phyloP scores from a whole-genome alignment of 176 grass and related monocot genomes.

The Eremochloa ophiuroides region DNA sequence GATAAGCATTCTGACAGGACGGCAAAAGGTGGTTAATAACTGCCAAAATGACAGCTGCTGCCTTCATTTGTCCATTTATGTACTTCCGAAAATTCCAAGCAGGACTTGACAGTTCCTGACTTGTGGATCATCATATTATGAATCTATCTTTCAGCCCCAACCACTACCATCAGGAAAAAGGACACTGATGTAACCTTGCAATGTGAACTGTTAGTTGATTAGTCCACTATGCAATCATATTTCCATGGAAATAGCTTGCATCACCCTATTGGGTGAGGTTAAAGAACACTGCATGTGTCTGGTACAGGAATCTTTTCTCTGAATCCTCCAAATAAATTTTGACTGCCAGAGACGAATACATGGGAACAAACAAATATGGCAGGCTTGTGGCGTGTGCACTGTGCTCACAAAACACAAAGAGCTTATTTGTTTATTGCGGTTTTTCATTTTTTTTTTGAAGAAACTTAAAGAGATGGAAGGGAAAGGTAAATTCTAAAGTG shows the following conservation, averaged over 20 bases:
- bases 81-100: conserved; percentile 1
- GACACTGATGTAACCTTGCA: background rate
- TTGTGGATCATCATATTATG: background rate
- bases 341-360: background rate
- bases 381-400: background rate
- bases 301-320: conserved; percentile 14
- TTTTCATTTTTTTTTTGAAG: background rate
- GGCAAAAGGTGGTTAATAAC: background rate
- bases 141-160: background rate
- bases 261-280: background rate
- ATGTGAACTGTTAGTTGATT: background rate
- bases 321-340: background rate
- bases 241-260: background rate
- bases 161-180: background rate
- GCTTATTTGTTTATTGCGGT: background rate
- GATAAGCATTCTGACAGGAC: background rate
- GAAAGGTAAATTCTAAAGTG: conserved; percentile 7
- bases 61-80: background rate
- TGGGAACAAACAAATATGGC: background rate
- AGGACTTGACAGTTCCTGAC: background rate
- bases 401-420: conserved; percentile 18
- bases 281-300: conserved; percentile 6
- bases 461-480: background rate
- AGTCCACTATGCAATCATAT: conserved; percentile 29
- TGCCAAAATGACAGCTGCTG: background rate